Evolutionary conservation across 176 grass and related monocot species (phyloP).

Genomic region (Musa troglodytarum): DNA sequence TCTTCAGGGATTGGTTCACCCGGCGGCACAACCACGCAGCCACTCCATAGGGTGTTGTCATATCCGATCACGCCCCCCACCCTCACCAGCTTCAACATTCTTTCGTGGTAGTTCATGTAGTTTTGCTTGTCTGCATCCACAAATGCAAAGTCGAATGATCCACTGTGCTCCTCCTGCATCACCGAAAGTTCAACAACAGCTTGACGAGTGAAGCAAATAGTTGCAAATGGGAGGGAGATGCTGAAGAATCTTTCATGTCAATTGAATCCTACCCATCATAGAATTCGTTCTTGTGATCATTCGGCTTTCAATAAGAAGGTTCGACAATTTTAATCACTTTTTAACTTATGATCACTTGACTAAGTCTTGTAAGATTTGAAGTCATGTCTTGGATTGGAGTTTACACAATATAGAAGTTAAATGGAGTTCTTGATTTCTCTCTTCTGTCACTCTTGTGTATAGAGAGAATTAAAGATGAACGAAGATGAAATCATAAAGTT

Average conservation of each 20-base stretch:
- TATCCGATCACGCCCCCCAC: constrained; percentile 1
- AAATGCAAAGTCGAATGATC: neutral
- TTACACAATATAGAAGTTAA: no score
- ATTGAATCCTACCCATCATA: no score
- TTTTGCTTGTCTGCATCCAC: constrained; percentile 8
- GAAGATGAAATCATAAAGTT: no score
- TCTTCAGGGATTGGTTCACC: neutral
- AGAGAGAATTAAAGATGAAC: no score
- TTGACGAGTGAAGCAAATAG: neutral
- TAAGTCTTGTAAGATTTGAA: no score
- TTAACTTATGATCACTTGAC: no score
- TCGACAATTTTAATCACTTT: no score
- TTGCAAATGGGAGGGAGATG: neutral
- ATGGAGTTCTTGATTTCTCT: no score
- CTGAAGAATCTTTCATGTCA: neutral
- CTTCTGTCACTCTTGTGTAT: no score
- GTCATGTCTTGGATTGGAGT: no score
- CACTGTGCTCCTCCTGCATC: neutral
- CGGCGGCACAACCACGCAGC: neutral
- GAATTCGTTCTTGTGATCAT: no score
- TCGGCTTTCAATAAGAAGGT: no score
- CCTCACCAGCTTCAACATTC: neutral
- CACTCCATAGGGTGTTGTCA: constrained; percentile 7
- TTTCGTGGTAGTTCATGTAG: neutral
- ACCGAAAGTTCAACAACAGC: neutral